Evolutionary conservation across 352 stramenopile species (phyloP).

Genomic region (Globisporangium nagaii): DNA sequence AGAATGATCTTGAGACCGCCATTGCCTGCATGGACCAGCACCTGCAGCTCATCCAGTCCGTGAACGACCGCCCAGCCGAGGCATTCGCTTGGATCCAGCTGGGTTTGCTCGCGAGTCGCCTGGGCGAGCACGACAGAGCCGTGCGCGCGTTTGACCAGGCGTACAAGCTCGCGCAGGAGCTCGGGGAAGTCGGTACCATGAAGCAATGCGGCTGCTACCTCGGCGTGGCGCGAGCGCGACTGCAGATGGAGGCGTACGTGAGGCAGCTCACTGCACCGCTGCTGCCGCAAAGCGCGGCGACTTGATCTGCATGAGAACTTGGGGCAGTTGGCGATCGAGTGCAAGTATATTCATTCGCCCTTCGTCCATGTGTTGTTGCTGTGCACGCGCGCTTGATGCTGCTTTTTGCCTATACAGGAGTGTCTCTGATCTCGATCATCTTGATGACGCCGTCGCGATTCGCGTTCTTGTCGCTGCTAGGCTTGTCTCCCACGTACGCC

Average conservation of each 20-base stretch:
- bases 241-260: constrained; percentile 65
- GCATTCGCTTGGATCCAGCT: constrained; percentile 86
- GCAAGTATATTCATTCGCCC: too few species aligned
- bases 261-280: constrained; percentile 31
- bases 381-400: constrained; percentile 1
- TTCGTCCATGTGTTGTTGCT: too few species aligned
- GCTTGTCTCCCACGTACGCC: constrained; percentile 79
- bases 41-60: constrained; percentile 83
- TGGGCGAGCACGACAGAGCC: constrained; percentile 53
- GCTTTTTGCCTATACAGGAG: neutral
- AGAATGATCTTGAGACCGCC: constrained; percentile 75
- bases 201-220: constrained; percentile 85
- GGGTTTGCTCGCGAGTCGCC: constrained; percentile 59
- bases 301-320: too few species aligned
- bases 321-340: too few species aligned
- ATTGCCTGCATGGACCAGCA: constrained; percentile 87
- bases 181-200: constrained; percentile 50
- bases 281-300: neutral
- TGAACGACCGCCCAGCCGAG: constrained; percentile 71
- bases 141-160: constrained; percentile 76
- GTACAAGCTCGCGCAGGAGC: constrained; percentile 67
- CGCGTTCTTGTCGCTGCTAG: constrained; percentile 68
- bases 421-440: constrained; percentile 67
- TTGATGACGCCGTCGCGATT: constrained; percentile 84
- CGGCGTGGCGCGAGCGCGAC: constrained; percentile 51